Base-by-base conservation (phyloP, 441 rosid genomes). In the Corymbia citriodora region DNA sequence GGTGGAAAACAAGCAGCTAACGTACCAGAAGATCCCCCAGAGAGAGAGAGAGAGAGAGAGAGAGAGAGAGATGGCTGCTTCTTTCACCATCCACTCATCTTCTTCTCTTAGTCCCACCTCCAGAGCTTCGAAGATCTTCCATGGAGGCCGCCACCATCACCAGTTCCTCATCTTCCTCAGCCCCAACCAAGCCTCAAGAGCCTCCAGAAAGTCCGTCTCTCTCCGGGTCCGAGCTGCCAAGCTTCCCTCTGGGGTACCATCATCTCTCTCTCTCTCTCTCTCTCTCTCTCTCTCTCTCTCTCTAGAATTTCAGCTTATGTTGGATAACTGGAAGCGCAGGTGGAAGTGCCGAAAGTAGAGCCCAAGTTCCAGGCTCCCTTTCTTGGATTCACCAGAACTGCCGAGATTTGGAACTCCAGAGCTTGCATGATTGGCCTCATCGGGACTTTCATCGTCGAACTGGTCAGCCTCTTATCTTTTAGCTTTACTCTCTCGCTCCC, bases 351-450 rank as follows among this genome's bases (percentile, higher is more conserved):
- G 10, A 97, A 94, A 93, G 96, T 82, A 89, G 92, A 97, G 93
- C 98, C 99, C 7, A 94, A 95, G 53, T 94, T 94, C 89, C 88
- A 92, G 91, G 92, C 94, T 59, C 97, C 97, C 4, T 95, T 96
- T 93, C 93, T 94, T 36, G 98, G 98, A 55, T 97, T 97, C 88
- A 97, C 98, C 4, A 94, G 87, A 90, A 95, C 96, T 21, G 99
- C 98, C 45, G 98, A 97, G 92, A 92, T 91, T 92, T 97, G 97
- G 99, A 98, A 98, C 91, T 96, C 96, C 27, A 95, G 97, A 93
- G 98, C 98, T 89, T 96, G 99, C 89, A 96, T 98, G 98, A 95
- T 96, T 92, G 98, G 98, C 82, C 94, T 98, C 89, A 90, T 96
- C 7, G 98, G 97, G 33, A 87, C 88, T 65, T 96, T 96, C 95